Percentiles rank a stretch among this genome's conserved stretches.
phyloP scores from a whole-genome alignment of 2,329 filamentous ascomycete species.

The Lachnellula arida region DNA sequence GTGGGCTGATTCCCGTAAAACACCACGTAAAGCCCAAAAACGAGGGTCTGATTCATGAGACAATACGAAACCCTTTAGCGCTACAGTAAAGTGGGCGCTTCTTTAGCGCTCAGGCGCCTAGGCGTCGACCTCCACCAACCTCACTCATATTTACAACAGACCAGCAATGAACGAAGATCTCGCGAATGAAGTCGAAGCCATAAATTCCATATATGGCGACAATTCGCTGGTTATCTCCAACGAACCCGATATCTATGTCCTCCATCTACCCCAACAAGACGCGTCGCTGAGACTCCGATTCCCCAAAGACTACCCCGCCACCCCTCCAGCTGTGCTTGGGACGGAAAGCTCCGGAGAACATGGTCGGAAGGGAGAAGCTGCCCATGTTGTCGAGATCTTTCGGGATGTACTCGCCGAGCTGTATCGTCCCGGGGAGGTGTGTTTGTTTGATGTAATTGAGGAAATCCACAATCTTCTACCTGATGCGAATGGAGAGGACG shows the following conservation, averaged over 20 bases:
- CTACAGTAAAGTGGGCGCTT: too few relatives aligned
- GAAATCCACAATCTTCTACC: conserved; percentile 45
- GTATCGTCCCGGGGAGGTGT: conserved; percentile 71
- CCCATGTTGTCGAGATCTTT: conserved; percentile 64
- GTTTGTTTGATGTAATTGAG: conserved; percentile 88
- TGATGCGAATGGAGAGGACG: conserved; percentile 6
- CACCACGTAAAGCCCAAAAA: too few relatives aligned
- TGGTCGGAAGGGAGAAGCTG: conserved; percentile 66
- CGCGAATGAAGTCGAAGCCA: conserved; percentile 69
- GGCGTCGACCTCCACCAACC: neutral
- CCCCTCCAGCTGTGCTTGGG: conserved; percentile 67
- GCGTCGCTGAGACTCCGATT: conserved; percentile 63
- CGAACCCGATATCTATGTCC: conserved; percentile 46
- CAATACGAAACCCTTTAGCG: too few relatives aligned
- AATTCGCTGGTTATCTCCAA: conserved; percentile 50
- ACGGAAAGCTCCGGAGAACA: conserved; percentile 71
- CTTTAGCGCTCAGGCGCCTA: too few relatives aligned
- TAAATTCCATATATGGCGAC: conserved; percentile 79
- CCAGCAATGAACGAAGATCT: conserved; percentile 40
- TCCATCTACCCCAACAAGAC: conserved; percentile 59
- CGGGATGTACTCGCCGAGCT: conserved; percentile 61
- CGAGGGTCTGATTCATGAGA: too few relatives aligned
- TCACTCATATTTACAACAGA: neutral
- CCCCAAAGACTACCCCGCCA: conserved; percentile 67
- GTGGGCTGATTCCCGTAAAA: too few relatives aligned